phyloP scores from a whole-genome alignment of 768 basidiomycete species.

The Suillus cothurnatus region DNA sequence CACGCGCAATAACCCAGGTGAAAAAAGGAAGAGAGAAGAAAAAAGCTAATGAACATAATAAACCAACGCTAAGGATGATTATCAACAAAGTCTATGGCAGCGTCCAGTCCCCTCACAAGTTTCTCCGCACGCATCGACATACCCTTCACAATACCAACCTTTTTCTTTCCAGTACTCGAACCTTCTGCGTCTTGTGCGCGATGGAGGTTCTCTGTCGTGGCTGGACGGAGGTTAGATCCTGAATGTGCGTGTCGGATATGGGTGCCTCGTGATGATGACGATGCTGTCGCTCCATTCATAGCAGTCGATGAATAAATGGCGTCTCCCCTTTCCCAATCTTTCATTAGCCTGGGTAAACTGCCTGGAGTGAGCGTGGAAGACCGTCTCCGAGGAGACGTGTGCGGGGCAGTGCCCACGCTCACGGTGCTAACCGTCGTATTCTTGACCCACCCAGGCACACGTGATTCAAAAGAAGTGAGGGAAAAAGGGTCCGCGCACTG shows the following conservation, averaged over 20 bases:
- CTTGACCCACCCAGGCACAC: slow-evolving; percentile 12
- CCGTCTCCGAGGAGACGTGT: slow-evolving; percentile 20
- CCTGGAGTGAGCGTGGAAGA: slow-evolving; percentile 28
- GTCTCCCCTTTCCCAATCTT: slow-evolving; percentile 13
- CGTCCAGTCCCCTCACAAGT: slow-evolving; percentile 41
- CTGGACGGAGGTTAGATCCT: slow-evolving; percentile 26
- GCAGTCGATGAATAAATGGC: slow-evolving; percentile 2
- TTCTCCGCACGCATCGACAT: slow-evolving; percentile 37
- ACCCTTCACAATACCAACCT: slow-evolving; percentile 32
- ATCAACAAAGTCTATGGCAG: slow-evolving; percentile 45
- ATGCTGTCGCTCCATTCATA: background rate
- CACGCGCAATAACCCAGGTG: background rate
- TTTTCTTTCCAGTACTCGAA: slow-evolving; percentile 31
- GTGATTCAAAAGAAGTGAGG: slow-evolving; percentile 10
- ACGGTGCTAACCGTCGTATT: slow-evolving; percentile 27
- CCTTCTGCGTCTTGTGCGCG: slow-evolving; percentile 12
- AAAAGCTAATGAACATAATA: background rate
- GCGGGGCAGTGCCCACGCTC: slow-evolving; percentile 18
- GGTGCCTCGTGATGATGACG: background rate
- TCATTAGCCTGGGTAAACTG: slow-evolving; percentile 3
- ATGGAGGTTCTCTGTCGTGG: slow-evolving; percentile 13
- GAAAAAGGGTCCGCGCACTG: slow-evolving; percentile 11
- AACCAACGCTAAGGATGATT: slow-evolving; percentile 2
- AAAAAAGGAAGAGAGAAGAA: background rate
- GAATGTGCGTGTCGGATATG: slow-evolving; percentile 27